Percentiles rank a stretch among this genome's conserved stretches.
Evolutionary conservation across 2,329 filamentous ascomycete genomes (phyloP).

Genomic region (Leptosphaerulina australis): DNA sequence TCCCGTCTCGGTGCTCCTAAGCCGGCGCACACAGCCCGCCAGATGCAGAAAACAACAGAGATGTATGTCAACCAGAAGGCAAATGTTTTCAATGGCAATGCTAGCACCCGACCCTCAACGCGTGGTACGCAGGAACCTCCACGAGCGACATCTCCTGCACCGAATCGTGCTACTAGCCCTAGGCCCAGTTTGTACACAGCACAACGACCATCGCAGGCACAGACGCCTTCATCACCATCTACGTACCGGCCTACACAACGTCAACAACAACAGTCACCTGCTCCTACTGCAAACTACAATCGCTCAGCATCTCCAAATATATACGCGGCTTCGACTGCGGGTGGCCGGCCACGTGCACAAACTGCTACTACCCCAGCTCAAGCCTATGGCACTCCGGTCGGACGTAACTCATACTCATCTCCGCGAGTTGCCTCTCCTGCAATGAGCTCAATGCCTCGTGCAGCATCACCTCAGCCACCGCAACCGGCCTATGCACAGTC

Average conservation of each 20-base stretch:
- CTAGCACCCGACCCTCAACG: constrained; percentile 63
- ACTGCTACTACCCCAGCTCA: constrained; percentile 47
- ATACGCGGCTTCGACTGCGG: constrained; percentile 54
- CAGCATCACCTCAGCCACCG: constrained; percentile 54
- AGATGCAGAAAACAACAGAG: constrained; percentile 94
- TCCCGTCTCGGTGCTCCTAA: constrained; percentile 86
- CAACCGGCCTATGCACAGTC: constrained; percentile 46
- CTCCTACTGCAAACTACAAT: constrained; percentile 22
- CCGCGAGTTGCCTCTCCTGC: constrained; percentile 49
- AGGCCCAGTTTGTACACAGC: constrained; percentile 59
- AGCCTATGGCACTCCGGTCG: constrained; percentile 41
- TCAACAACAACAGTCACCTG: constrained; percentile 21
- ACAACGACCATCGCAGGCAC: constrained; percentile 22
- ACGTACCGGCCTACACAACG: constrained; percentile 16
- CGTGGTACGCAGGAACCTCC: constrained; percentile 58
- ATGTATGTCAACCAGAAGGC: constrained; percentile 84
- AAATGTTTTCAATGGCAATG: constrained; percentile 68
- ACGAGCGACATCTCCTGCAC: constrained; percentile 68
- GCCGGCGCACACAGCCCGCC: constrained; percentile 87
- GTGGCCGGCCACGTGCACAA: constrained; percentile 43
- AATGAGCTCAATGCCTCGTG: constrained; percentile 43
- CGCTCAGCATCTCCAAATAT: constrained; percentile 64
- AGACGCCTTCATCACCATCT: constrained; percentile 17
- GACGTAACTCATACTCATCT: constrained; percentile 46
- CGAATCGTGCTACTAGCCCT: constrained; percentile 63